phyloP scores from a whole-genome alignment of 2,329 filamentous ascomycete genomes.

The Dryadomyces quercus-mongolicae region DNA sequence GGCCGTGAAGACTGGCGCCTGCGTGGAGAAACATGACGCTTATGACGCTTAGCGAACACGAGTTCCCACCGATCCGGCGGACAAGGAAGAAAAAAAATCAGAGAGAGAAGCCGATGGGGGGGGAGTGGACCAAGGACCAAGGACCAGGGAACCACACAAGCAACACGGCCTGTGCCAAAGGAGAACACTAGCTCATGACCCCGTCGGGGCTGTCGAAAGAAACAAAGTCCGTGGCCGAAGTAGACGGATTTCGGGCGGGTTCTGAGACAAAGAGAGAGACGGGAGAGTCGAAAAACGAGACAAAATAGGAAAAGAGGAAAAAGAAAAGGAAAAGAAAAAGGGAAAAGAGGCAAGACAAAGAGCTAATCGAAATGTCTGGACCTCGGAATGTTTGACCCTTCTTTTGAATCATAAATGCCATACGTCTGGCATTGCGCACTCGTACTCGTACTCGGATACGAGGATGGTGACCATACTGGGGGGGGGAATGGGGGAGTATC shows the following conservation, averaged over 20 bases:
- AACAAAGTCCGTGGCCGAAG: too few relatives aligned
- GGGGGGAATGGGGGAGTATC: too few relatives aligned
- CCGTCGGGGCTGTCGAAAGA: background rate
- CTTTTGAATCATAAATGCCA: background rate
- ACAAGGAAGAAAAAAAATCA: background rate
- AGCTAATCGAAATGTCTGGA: too few relatives aligned
- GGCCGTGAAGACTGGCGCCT: constrained; percentile 46
- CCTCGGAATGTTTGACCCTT: background rate
- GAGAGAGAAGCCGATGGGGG: background rate
- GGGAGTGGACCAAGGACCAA: background rate
- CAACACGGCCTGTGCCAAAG: background rate
- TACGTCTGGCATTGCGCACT: background rate
- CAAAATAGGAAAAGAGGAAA: background rate
- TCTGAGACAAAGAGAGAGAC: background rate
- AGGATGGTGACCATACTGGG: background rate
- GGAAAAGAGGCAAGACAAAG: background rate
- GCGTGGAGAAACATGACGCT: constrained; percentile 44
- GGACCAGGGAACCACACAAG: too few relatives aligned
- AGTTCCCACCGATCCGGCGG: constrained; percentile 4
- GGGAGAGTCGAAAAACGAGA: too few relatives aligned
- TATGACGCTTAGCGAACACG: background rate
- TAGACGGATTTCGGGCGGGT: background rate
- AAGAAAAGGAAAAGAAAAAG: background rate
- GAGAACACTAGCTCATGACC: background rate
- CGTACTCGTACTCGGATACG: background rate